phyloP scores from a whole-genome alignment of 306 rosid species.

The Begonia peltatifolia region DNA sequence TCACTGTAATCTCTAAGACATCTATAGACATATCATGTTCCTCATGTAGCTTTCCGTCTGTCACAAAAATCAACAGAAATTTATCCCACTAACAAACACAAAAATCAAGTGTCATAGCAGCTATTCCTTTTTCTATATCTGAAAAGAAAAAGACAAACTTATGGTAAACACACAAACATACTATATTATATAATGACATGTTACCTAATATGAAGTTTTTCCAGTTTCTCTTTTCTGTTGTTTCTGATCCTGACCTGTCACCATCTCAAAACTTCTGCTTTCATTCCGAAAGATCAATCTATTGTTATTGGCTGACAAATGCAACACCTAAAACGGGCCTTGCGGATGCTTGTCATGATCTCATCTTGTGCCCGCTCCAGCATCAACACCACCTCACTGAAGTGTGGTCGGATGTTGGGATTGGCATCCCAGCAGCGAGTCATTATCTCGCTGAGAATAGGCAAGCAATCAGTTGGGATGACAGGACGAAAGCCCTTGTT shows the following conservation, averaged over 20 bases:
- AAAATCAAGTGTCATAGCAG: too few species aligned
- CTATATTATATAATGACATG: too few species aligned
- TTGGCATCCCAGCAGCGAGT: conserved; percentile 96
- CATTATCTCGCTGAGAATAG: conserved; percentile 84
- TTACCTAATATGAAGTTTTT: background rate
- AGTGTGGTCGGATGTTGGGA: conserved; percentile 86
- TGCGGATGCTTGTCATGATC: conserved; percentile 82
- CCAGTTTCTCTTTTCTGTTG: background rate
- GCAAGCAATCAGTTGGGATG: conserved; percentile 73
- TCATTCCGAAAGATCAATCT: conserved; percentile 30
- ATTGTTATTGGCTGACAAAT: conserved; percentile 79
- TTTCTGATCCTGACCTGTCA: conserved; percentile 2
- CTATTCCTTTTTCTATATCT: too few species aligned
- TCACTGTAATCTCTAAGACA: too few species aligned
- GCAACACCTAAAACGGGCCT: conserved; percentile 98
- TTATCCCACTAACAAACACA: too few species aligned
- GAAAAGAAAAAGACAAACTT: too few species aligned
- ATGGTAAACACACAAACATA: too few species aligned
- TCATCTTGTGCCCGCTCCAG: conserved; percentile 87
- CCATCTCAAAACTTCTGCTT: too few species aligned
- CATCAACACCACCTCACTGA: conserved; percentile 70
- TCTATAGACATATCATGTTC: too few species aligned
- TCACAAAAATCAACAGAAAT: too few species aligned
- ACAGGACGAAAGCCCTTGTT: conserved; percentile 80
- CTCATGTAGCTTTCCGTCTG: too few species aligned